Base-by-base conservation (phyloP, 2,329 filamentous ascomycete species). In the Nannizziopsis barbatae region DNA sequence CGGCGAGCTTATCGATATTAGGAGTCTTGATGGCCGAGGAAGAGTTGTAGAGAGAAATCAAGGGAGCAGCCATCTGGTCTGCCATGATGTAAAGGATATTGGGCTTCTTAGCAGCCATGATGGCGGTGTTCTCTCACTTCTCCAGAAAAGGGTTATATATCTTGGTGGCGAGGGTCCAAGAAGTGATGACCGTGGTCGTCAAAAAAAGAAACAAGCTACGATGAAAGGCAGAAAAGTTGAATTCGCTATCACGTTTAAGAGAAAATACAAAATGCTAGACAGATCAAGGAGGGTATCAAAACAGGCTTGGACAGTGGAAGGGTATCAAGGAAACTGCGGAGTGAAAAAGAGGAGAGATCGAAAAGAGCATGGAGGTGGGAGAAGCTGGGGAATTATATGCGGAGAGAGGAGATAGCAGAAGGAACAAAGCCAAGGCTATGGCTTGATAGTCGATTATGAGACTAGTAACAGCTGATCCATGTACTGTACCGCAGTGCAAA, bases 31-130 rank as follows among this genome's bases (percentile, higher is more conserved):
- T 95, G 63, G 86, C 84, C 1, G 88, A 94, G 45, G 83, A 74
- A 40, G 81, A 77, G 66, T 95, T 89, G 73, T 95, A 88, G 72
- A 95, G 90, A 71, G 88, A 90, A 57, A 95, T 79, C 57, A 89
- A 77, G 14, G 89, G 89, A 22, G 89, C 89, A 14, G 89, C 85
- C 65, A 95, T 80, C 71, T 95, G 89, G 69, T 95, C 89, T 47
- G 89, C 89, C 88, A 95, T 95, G 71, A 95, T 93, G 73, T 92
- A 95, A 41, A 89, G 74, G 57, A 90, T 85, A 67, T 89, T 89
- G 52, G 84, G 84, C 63, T 75, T 75, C 56, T 72, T 72, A 51
- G 39, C 35, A 17, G 42, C 36, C 53, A 55, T 55, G 15, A 27
- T 46, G 44, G 15, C 17, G 17, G 18, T n/a, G 3, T 39, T 15